These are phyloP conservation scores for Zea mays DNA, from an alignment of 176 grass and related monocot species.

Conservation along the genomic window Zm-B73-REFERENCE-NAM-5.0 NC_050104.1:99680501-99681000, in stretches of 20 bases:
- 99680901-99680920: conserved; percentile 14
- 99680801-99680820: neutral
- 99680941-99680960: neutral
- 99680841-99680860: neutral
- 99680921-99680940: neutral
- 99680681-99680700: conserved; percentile 83
- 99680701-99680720: conserved; percentile 60
- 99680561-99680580: conserved; percentile 69
- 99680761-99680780: conserved; percentile 14
- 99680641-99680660: conserved; percentile 57
- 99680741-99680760: neutral
- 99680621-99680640: conserved; percentile 70
- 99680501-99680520: conserved; percentile 66
- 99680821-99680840: conserved; percentile 22
- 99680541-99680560: conserved; percentile 54
- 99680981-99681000: conserved; percentile 24
- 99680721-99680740: conserved; percentile 23
- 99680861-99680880: conserved; percentile 1
- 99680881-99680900: conserved; percentile 10
- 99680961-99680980: conserved; percentile 24
- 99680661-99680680: conserved; percentile 62
- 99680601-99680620: conserved; percentile 66
- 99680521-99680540: conserved; percentile 57
- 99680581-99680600: conserved; percentile 89
- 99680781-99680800: neutral